Base-by-base conservation (phyloP, 495 filamentous ascomycete species). In the Neurospora sublineolata region DNA sequence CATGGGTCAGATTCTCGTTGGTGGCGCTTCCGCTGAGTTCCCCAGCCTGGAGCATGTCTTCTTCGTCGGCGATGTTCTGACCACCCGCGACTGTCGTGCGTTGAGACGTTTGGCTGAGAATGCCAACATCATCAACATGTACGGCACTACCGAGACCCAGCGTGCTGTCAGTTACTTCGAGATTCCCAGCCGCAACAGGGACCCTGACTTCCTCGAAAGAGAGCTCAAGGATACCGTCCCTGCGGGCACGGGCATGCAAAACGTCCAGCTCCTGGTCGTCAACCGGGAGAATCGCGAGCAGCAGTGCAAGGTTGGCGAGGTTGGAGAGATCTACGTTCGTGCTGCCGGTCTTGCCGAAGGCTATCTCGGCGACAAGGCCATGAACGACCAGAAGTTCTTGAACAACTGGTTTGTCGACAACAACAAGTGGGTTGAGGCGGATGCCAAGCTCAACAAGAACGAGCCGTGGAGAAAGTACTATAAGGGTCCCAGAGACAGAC, bases 1-100 rank as follows among this genome's bases (percentile, higher is more conserved):
- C 42, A 93, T 98, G 94, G 94, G 94, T 68, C 94, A 98, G 77
- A 95, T 99, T 69, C 84, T 99, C 1, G 91, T 97, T 37, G 95
- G 94, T 42, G 93, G 92, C 74, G 92, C 93, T 8, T 90, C 86
- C 9, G 87, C 89, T 0, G 83, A 92, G 74, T 97, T 97, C 78
- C 90, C 92, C 11, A 82, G 85, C 27, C 86, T 99, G 11, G 87
- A 93, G 76, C 87, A 90, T 73, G 92, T 91, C 60, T 96, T 97
- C 86, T 97, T 97, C 76, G 95, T 99, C 8, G 95, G 95, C 38
- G 95, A 99, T 77, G 86, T 97, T 16, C 74, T 99, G 71, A 96
- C 91, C 72, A 97, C 91, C 77, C 86, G 89, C 75, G 94, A 97
- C 74, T 97, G 93, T 81, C 85, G 87, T n/a, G 84, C 88, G 20